These are phyloP conservation scores for Eutrema yunnanense DNA, from an alignment of 345 rosid species.

Conservation along the genomic window DNA sequence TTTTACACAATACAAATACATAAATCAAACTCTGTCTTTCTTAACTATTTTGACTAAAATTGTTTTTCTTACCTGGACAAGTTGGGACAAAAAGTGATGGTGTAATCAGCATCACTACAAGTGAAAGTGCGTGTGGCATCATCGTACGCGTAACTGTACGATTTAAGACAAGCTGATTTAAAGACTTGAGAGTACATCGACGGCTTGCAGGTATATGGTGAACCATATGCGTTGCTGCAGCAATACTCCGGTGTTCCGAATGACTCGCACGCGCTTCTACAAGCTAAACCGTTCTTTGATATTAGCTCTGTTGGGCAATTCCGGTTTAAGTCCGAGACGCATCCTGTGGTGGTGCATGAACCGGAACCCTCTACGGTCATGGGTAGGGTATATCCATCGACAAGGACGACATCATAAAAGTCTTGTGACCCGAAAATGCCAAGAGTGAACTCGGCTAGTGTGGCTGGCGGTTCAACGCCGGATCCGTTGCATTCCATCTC, in stretches of 20 bases:
- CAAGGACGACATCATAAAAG: conserved; percentile 52
- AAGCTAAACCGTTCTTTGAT: conserved; percentile 24
- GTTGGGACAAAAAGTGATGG: conserved; percentile 60
- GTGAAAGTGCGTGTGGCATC: conserved; percentile 63
- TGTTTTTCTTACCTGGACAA: conserved; percentile 28
- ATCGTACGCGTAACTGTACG: conserved; percentile 68
- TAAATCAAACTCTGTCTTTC: not conserved
- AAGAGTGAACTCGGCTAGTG: conserved; percentile 52
- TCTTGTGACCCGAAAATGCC: conserved; percentile 45
- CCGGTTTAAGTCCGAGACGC: conserved; percentile 42
- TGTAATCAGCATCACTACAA: conserved; percentile 47
- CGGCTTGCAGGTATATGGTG: conserved; percentile 52
- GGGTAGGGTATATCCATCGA: no score
- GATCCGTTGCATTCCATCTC: conserved; percentile 48
- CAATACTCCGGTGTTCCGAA: conserved; percentile 49
- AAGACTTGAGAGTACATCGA: conserved; percentile 42
- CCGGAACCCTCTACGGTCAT: conserved; percentile 37
- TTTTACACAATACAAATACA: not conserved
- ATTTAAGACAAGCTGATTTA: conserved; percentile 48
- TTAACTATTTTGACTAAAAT: not conserved
- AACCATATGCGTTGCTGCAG: conserved; percentile 42
- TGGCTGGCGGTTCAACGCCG: conserved; percentile 49
- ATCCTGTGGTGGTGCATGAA: conserved; percentile 41
- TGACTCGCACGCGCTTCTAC: conserved; percentile 62
- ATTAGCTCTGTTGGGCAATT: conserved; percentile 43